Conservation (phyloP, 495 filamentous ascomycete species). For the Hypomontagnella submonticulosa region DNA sequence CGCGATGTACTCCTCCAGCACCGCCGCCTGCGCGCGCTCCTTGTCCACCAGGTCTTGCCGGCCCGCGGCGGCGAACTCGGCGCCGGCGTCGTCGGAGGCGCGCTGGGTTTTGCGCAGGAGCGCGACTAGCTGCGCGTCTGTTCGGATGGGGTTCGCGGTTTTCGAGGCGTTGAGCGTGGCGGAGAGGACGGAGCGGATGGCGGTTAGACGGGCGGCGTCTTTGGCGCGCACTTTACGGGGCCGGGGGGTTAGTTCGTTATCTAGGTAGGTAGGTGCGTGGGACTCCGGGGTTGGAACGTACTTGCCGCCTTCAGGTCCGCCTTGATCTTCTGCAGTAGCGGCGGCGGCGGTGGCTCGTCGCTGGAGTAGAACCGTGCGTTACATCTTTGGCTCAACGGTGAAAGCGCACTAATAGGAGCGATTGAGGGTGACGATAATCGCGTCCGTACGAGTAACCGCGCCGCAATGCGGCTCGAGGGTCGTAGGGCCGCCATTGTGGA, state of each 20-base stretch:
- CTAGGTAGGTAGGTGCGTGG: background rate
- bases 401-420: constrained; percentile 1
- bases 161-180: constrained; percentile 68
- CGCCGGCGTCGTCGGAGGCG: constrained; percentile 54
- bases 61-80: constrained; percentile 60
- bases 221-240: constrained; percentile 62
- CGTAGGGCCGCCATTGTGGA: constrained; percentile 31
- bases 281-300: constrained; percentile 16
- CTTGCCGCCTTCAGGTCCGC: constrained; percentile 68
- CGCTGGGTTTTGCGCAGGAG: constrained; percentile 60
- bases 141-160: constrained; percentile 62
- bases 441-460: constrained; percentile 20
- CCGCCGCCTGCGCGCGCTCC: constrained; percentile 59
- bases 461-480: constrained; percentile 23
- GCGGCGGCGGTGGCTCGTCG: constrained; percentile 44
- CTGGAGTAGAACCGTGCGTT: constrained; percentile 52
- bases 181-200: constrained; percentile 65
- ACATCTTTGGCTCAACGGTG: constrained; percentile 24
- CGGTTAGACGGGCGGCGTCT: constrained; percentile 63
- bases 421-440: constrained; percentile 11
- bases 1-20: constrained; percentile 61
- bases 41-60: constrained; percentile 66
- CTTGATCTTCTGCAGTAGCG: constrained; percentile 59
- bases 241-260: background rate
- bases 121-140: constrained; percentile 65